Evolutionary conservation across 78 protist genomes (phyloP).

Genomic region (Tieghemostelium lacteum): DNA sequence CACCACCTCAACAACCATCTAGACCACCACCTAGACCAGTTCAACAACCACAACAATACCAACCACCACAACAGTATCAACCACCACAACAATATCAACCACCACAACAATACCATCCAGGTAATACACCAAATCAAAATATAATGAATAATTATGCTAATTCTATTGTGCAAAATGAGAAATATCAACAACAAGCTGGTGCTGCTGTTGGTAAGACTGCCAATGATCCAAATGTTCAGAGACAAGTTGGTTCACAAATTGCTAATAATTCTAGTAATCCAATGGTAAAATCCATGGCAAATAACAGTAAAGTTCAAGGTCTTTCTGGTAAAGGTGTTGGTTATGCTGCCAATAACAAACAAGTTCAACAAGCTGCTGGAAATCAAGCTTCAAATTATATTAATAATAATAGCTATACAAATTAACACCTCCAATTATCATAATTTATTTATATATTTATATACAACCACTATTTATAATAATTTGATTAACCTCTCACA

Average conservation of each 20-base stretch:
- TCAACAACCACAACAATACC: slow-evolving; percentile 25
- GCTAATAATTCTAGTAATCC: slow-evolving; percentile 24
- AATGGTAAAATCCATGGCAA: slow-evolving; percentile 3
- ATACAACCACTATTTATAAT: too few species aligned
- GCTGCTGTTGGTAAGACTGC: slow-evolving; percentile 7
- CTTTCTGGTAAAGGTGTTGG: slow-evolving; percentile 12
- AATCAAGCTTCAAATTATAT: too few species aligned
- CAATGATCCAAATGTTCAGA: slow-evolving; percentile 24
- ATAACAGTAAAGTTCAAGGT: neutral
- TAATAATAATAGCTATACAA: too few species aligned
- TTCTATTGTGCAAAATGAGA: slow-evolving; percentile 7
- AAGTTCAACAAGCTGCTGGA: slow-evolving; percentile 14
- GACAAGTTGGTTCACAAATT: slow-evolving; percentile 16
- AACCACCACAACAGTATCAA: slow-evolving; percentile 30
- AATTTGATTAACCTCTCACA: too few species aligned
- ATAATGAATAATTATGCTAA: slow-evolving; percentile 2
- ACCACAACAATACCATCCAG: slow-evolving; percentile 8
- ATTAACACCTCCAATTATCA: too few species aligned
- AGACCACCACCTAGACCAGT: slow-evolving; percentile 12
- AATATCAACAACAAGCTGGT: slow-evolving; percentile 29
- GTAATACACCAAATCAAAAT: neutral
- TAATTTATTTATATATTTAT: too few species aligned
- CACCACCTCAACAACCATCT: slow-evolving; percentile 4
- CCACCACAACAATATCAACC: slow-evolving; percentile 33
- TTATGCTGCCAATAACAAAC: neutral